These are phyloP conservation scores for Suhomyces atakaporum DNA, from an alignment of 1,139 yeast species.

Conservation along the genomic window DNA sequence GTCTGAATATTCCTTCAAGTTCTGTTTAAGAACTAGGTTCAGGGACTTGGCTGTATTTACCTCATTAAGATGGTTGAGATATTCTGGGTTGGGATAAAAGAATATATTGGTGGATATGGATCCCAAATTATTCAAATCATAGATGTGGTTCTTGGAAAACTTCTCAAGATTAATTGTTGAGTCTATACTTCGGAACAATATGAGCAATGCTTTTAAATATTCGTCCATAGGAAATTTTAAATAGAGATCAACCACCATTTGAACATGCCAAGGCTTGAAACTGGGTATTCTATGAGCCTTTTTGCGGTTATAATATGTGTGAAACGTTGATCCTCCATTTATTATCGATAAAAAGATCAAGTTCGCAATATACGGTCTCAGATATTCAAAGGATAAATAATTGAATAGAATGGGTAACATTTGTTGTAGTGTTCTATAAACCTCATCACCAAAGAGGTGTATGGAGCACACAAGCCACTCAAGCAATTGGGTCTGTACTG, in stretches of 20 bases:
- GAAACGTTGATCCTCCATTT: constrained; percentile 17
- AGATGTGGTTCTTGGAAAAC: constrained; percentile 5
- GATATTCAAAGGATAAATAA: constrained; percentile 44
- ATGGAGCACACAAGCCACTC: constrained; percentile 35
- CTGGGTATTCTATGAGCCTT: constrained; percentile 17
- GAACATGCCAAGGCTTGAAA: constrained; percentile 44
- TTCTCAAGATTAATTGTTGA: constrained; percentile 26
- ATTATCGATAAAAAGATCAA: constrained; percentile 39
- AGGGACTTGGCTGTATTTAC: constrained; percentile 13
- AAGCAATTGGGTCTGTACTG: constrained; percentile 27
- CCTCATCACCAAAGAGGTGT: constrained; percentile 28
- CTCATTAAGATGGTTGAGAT: constrained; percentile 12
- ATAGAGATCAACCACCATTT: constrained; percentile 33
- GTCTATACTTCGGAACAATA: constrained; percentile 25
- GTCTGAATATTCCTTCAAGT: constrained; percentile 19
- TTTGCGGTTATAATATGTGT: constrained; percentile 13
- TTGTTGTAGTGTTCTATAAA: constrained; percentile 18
- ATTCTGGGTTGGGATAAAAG: constrained; percentile 24
- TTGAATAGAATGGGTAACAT: constrained; percentile 39
- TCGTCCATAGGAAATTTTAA: constrained; percentile 39
- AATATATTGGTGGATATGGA: constrained; percentile 22
- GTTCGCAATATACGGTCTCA: constrained; percentile 45
- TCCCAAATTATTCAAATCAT: constrained; percentile 21
- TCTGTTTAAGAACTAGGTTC: constrained; percentile 19
- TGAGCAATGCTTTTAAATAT: constrained; percentile 27